Percentiles rank a stretch among this genome's conserved stretches.
These are phyloP conservation scores for Fennellomyces sp. DNA, from an alignment of 371 early-diverging fungal genomes.

Conservation along the genomic window DNA sequence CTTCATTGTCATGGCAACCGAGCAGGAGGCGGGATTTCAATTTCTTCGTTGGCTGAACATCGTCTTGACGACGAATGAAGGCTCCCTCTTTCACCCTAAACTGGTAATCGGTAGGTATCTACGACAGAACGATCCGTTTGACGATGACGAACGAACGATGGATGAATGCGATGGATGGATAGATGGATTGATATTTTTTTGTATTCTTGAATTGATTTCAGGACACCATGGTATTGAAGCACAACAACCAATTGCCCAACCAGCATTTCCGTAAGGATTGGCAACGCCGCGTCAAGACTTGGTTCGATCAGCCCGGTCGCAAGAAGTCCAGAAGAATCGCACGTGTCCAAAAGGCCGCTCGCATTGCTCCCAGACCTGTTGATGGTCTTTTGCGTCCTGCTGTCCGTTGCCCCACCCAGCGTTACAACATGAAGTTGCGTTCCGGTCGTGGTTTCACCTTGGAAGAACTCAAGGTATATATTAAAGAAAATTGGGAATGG, in stretches of 20 bases:
- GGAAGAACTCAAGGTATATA: slow-evolving; percentile 98
- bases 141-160: neutral
- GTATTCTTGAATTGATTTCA: neutral
- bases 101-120: neutral
- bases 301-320: slow-evolving; percentile 99
- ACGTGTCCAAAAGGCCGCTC: slow-evolving; percentile 95
- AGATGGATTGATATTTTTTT: neutral
- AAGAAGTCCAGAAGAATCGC: slow-evolving; percentile 90
- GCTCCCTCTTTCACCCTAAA: neutral
- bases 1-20: neutral
- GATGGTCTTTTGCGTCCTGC: slow-evolving; percentile 98
- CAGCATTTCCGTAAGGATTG: slow-evolving; percentile 99
- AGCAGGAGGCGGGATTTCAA: neutral
- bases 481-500: no score
- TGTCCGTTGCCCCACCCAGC: slow-evolving; percentile 97
- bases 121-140: neutral
- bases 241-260: slow-evolving; percentile 99
- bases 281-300: slow-evolving; percentile 97
- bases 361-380: slow-evolving; percentile 96
- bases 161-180: neutral
- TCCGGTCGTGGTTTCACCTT: slow-evolving; percentile 99
- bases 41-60: neutral
- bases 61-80: neutral
- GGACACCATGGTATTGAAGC: slow-evolving; percentile 76
- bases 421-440: slow-evolving; percentile 99